phyloP scores from a whole-genome alignment of 2,329 filamentous ascomycete species.

The Arthrobotrys pseudoclavata region DNA sequence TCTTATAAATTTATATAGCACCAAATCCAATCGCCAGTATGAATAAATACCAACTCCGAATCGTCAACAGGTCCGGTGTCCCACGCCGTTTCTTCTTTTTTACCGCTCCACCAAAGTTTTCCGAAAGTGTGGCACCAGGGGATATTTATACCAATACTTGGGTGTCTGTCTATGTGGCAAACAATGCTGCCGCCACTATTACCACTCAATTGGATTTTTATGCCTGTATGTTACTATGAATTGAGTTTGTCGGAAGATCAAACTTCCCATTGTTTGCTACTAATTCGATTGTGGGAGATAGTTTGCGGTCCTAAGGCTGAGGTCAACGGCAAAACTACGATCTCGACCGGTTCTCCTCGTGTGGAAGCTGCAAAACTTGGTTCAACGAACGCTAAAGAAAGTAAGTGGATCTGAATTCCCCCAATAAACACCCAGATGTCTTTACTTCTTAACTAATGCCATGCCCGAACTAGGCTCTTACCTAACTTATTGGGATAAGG shows the following conservation, averaged over 20 bases:
- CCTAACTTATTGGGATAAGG: not conserved
- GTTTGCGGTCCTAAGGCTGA: not conserved
- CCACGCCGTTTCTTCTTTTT: slow-evolving; percentile 16
- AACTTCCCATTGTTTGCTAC: not conserved
- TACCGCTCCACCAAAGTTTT: slow-evolving; percentile 17
- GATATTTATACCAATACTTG: slow-evolving; percentile 20
- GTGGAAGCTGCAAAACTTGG: not conserved
- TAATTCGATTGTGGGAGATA: not conserved
- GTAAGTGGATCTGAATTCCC: not conserved
- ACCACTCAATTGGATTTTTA: slow-evolving; percentile 22
- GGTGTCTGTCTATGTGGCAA: not conserved
- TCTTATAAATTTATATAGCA: not conserved
- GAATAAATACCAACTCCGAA: slow-evolving; percentile 11
- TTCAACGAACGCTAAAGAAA: not conserved
- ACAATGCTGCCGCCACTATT: not conserved
- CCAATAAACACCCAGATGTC: not conserved
- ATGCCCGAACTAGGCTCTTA: slow-evolving; percentile 1
- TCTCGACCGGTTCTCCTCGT: not conserved
- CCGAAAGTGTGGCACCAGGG: not conserved
- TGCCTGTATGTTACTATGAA: slow-evolving; percentile 8
- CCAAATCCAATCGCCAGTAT: not conserved
- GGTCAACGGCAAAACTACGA: not conserved
- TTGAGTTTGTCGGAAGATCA: not conserved
- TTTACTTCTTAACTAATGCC: not conserved
- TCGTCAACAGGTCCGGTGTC: slow-evolving; percentile 9